phyloP scores from a whole-genome alignment of 192 early-diverging fungal species.

The Entophlyctis luteolus region DNA sequence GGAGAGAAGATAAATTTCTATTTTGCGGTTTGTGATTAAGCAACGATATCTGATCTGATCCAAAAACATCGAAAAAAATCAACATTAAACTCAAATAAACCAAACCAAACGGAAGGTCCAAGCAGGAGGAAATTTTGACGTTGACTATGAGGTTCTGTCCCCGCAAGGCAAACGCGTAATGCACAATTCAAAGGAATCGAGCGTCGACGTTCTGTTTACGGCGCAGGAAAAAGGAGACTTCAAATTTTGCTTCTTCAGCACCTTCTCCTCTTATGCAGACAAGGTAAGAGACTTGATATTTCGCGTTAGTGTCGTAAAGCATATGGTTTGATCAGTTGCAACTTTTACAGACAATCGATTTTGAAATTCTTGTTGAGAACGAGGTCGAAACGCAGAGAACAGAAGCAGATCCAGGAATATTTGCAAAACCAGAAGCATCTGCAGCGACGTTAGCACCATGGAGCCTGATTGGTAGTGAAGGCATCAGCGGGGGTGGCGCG shows the following conservation, averaged over 20 bases:
- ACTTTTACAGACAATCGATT: constrained; percentile 58
- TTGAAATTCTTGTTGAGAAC: constrained; percentile 89
- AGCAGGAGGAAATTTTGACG: constrained; percentile 90
- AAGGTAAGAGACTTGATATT: constrained; percentile 44
- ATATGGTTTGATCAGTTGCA: not conserved
- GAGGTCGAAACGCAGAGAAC: constrained; percentile 42
- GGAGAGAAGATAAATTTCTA: constrained; percentile 26
- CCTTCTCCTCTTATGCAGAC: constrained; percentile 86
- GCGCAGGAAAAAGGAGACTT: constrained; percentile 84
- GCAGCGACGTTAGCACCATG: too few species aligned
- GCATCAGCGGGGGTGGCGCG: not conserved
- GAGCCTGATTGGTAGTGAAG: too few species aligned
- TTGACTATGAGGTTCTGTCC: constrained; percentile 82
- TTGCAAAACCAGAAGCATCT: not conserved
- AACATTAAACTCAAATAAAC: not conserved
- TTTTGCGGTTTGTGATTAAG: constrained; percentile 13
- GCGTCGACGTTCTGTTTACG: constrained; percentile 90
- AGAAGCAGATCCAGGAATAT: not conserved
- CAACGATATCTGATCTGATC: too few species aligned
- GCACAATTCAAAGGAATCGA: constrained; percentile 76
- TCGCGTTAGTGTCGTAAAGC: not conserved
- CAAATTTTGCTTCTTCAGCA: constrained; percentile 94
- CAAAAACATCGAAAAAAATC: too few species aligned
- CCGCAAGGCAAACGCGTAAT: constrained; percentile 68
- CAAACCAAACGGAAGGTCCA: constrained; percentile 67